Evolutionary conservation across 257 asterid species (phyloP), one percentile per base, ranked within the genome.

Genomic region (Paraleonurus japonicus): DNA sequence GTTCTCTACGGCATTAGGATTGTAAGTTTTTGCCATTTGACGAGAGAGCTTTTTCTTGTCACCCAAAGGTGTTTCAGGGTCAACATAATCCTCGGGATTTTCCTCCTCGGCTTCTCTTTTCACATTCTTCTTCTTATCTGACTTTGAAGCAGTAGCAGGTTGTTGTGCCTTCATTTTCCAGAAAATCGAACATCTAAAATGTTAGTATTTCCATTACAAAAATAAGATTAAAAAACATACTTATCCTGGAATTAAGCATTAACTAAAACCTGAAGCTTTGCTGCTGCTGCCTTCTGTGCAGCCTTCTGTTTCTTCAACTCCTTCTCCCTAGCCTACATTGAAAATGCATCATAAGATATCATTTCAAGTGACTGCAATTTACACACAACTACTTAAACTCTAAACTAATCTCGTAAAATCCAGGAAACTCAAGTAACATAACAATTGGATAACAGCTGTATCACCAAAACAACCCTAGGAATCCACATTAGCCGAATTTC

Each of bases 281-380:
- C 92, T 39, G 95, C 96, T 69, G 78, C 96, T 15, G 97, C 93
- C 69, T 94, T 94, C 73, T 89, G 95, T 4, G 92, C 96, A 33
- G 96, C 97, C 84, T 94, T 94, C 15, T 65, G 85, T 75, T 86
- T 94, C 81, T 94, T 94, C 81, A 86, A 58, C 76, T 91, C 97
- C 77, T 94, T 94, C 84, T 91, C 99, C 74, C 76, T 85, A 48
- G 96, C 98, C 99, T 94, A 77, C 33, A 78, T 53, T 13, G 63
- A 50, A 23, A 69, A 62, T 67, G 66, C 81, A 55, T 20, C 37
- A 73, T 39, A 23, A 19, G 57, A 28, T 60, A 73, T 50, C 39
- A 47, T 2, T 17, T 30, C 69, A 61, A 61, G 24, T 24, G 17
- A 71, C 8, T 11, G 33, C 16, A 69, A 5, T 4, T 22, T 13